A percentile compares a stretch with the other conserved stretches of the same genome.
phyloP scores from a whole-genome alignment of 1,284 basidiomycete species.

The Cronartium quercuum region DNA sequence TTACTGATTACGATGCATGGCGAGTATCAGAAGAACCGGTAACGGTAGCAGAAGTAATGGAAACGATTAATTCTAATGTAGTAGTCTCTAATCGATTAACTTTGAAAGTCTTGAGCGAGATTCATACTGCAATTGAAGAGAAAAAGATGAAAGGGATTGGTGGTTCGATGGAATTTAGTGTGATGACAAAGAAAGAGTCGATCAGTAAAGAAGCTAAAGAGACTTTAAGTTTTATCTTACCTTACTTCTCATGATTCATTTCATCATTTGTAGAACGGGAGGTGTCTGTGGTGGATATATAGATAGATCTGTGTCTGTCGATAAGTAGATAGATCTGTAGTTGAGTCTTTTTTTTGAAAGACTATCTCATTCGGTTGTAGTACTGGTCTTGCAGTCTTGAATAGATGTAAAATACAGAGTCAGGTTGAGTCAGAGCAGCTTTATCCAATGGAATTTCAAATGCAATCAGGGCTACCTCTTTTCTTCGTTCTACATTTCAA shows the following conservation, averaged over 20 bases:
- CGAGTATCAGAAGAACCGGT: slow-evolving; percentile 70
- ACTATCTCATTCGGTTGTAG: not conserved
- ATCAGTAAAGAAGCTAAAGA: slow-evolving; percentile 63
- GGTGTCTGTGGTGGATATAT: not conserved
- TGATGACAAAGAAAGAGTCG: slow-evolving; percentile 66
- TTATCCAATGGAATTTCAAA: too few relatives aligned
- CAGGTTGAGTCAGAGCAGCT: too few relatives aligned
- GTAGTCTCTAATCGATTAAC: slow-evolving; percentile 65
- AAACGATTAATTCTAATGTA: slow-evolving; percentile 77
- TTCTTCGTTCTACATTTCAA: too few relatives aligned
- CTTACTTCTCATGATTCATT: slow-evolving; percentile 51
- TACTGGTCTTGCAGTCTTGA: too few relatives aligned
- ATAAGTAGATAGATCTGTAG: not conserved
- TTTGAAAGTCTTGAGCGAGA: slow-evolving; percentile 67
- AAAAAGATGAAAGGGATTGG: slow-evolving; percentile 61
- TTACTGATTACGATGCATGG: slow-evolving; percentile 53
- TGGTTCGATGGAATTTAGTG: slow-evolving; percentile 73
- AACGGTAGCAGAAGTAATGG: slow-evolving; percentile 80
- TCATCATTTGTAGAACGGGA: not conserved
- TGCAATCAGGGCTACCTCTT: too few relatives aligned
- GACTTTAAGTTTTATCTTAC: slow-evolving; percentile 73
- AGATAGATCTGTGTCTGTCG: not conserved
- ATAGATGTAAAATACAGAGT: too few relatives aligned
- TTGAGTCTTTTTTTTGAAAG: not conserved
- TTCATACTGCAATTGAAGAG: slow-evolving; percentile 59